Conservation (phyloP, 208 protist genomes). For the Wallacemonas sp. region DNA sequence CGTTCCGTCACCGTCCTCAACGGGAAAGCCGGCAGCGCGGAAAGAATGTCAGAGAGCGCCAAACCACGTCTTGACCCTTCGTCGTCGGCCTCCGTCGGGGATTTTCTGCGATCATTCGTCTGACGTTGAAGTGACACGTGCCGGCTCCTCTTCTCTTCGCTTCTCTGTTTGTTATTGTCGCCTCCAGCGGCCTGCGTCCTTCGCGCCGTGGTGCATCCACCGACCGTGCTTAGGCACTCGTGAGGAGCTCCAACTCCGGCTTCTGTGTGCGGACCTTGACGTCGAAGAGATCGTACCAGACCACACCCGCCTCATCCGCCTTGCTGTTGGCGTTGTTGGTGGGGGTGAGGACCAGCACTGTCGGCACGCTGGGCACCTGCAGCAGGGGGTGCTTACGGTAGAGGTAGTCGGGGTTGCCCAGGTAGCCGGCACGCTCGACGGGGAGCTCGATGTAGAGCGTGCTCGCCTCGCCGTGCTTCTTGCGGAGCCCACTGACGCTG, state of each 20-base stretch:
- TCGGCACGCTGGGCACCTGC: constrained; percentile 40
- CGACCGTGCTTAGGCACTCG: constrained; percentile 11
- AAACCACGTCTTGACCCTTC: too few relatives aligned
- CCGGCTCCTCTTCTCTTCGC: background rate
- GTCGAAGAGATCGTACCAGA: constrained; percentile 42
- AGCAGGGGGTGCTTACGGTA: constrained; percentile 61
- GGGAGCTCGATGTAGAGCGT: constrained; percentile 60
- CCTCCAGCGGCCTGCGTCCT: too few relatives aligned
- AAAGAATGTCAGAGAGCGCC: too few relatives aligned
- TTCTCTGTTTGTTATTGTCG: background rate
- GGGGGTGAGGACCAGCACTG: constrained; percentile 44
- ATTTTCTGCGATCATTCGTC: too few relatives aligned
- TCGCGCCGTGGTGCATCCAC: too few relatives aligned
- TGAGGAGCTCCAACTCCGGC: constrained; percentile 13
- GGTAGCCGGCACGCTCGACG: constrained; percentile 62
- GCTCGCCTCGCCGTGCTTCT: constrained; percentile 22
- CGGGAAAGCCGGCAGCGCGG: too few relatives aligned
- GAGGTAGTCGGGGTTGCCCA: constrained; percentile 53
- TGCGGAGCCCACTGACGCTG: constrained; percentile 30
- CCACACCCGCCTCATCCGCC: constrained; percentile 13
- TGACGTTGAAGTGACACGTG: too few relatives aligned
- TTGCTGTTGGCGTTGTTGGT: constrained; percentile 17
- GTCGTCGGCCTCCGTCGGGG: too few relatives aligned
- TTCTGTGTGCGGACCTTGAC: constrained; percentile 38
- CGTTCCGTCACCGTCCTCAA: too few relatives aligned